phyloP scores from a whole-genome alignment of 192 early-diverging fungal species.

The Coemansia sp. region DNA sequence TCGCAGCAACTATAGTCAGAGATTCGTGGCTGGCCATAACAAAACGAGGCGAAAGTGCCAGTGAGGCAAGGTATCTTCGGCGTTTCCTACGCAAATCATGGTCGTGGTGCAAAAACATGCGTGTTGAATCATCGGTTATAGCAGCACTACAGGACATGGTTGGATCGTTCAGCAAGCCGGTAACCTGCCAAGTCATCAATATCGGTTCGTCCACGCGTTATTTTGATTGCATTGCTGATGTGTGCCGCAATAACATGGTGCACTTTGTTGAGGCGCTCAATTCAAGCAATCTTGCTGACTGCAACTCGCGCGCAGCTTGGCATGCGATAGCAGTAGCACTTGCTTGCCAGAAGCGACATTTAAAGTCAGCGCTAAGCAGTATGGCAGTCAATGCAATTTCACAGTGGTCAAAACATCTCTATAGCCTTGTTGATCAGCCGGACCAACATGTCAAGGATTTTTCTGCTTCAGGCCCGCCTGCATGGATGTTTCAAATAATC shows the following conservation, averaged over 20 bases:
- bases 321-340: slow-evolving; percentile 6
- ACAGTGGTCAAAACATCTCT: slow-evolving; percentile 12
- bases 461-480: slow-evolving; percentile 25
- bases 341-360: background rate
- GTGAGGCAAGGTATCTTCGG: slow-evolving; percentile 7
- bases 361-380: background rate
- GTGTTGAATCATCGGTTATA: slow-evolving; percentile 1
- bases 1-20: slow-evolving; percentile 8
- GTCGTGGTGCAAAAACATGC: slow-evolving; percentile 32
- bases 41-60: background rate
- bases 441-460: background rate
- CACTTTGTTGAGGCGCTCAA: background rate
- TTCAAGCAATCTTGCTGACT: background rate
- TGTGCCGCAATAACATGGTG: background rate
- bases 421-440: background rate
- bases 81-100: slow-evolving; percentile 32
- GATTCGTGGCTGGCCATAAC: slow-evolving; percentile 24
- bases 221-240: background rate
- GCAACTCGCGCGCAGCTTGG: background rate
- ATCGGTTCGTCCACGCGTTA: slow-evolving; percentile 12
- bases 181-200: slow-evolving; percentile 3
- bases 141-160: slow-evolving; percentile 12
- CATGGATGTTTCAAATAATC: slow-evolving; percentile 22
- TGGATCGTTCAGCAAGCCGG: slow-evolving; percentile 12
- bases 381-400: background rate